A percentile compares a stretch with the other conserved stretches of the same genome.
Conservation (phyloP, 352 stramenopile genomes). For the Globisporangium cylindrosporum region DNA sequence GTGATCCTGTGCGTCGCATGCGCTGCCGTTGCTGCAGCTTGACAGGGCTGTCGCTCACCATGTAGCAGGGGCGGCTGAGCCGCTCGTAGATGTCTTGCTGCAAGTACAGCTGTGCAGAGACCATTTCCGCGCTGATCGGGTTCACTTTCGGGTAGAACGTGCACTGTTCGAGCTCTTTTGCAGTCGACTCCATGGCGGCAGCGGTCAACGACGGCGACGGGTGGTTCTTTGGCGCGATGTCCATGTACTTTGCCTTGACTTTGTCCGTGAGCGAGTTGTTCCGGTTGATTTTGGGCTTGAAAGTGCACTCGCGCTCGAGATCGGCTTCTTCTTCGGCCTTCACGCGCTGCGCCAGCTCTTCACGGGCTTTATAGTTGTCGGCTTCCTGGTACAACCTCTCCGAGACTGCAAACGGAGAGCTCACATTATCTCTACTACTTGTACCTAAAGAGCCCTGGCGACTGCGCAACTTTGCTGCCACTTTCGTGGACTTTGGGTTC, state of each 20-base stretch:
- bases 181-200: constrained; percentile 52
- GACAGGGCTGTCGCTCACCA: constrained; percentile 14
- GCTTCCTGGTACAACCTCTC: constrained; percentile 78
- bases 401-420: constrained; percentile 38
- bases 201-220: constrained; percentile 40
- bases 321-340: constrained; percentile 74
- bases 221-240: constrained; percentile 23
- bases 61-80: constrained; percentile 58
- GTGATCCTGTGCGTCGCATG: constrained; percentile 17
- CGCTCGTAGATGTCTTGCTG: constrained; percentile 86
- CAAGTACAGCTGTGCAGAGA: constrained; percentile 80
- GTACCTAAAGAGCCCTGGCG: constrained; percentile 23
- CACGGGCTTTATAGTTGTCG: constrained; percentile 68
- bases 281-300: constrained; percentile 63
- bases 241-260: constrained; percentile 80
- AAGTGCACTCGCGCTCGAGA: constrained; percentile 72
- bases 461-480: constrained; percentile 54
- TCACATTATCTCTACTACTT: constrained; percentile 15
- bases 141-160: constrained; percentile 83
- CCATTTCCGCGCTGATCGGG: constrained; percentile 66
- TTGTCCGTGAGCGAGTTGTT: constrained; percentile 36
- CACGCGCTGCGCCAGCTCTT: constrained; percentile 57
- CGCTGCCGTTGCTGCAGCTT: constrained; percentile 9
- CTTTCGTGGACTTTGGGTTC: constrained; percentile 73
- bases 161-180: constrained; percentile 68